Base-by-base conservation (phyloP, 169 alveolate genomes). In the Fabrea salina region DNA sequence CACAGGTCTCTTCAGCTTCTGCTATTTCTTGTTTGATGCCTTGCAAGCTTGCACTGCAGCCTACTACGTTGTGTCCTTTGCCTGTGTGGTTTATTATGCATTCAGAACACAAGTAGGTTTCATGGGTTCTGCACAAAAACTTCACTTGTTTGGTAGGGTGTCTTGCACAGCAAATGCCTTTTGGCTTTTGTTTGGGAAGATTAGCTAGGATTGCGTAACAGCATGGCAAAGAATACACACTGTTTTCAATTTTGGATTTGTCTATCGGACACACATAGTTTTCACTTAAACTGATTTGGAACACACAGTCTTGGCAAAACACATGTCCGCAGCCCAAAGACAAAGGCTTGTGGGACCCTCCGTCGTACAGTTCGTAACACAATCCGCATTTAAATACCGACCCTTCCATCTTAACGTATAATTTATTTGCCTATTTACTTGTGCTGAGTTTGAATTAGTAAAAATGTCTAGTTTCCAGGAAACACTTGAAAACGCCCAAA, bases 321-420 rank as follows among this genome's bases (percentile, higher is more conserved):
- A 85, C 85, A 66, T 84, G 90, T 7, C 90, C 90, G 61, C 90
- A 84, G n/a, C 85, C 85, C 3, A 84, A 72, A 4, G 84, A 84
- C 8, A 80, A 39, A 19, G 90, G 87, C 47, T 75, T 79, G 49
- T 75, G 85, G 16, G 58, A 82, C 0, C 22, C 44, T 19, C 61
- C 81, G 51, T 84, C 76, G 50, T 80, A 84, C 8, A 66, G 51
- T 11, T 54, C 41, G 47, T 30, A 75, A 70, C 90, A 84, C 22
- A 75, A 49, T 6, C 86, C 84, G 53, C 90, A 84, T 71, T 84
- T 84, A 50, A 84, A 84, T 7, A 84, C 74, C 13, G 89, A 53
- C n/a, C n/a, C n/a, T n/a, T n/a, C n/a, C n/a, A n/a, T n/a, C n/a
- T n/a, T n/a, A n/a, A n/a, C n/a, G n/a, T n/a, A n/a, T n/a, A n/a